These are phyloP conservation scores for Aquilaria agallochum DNA, from an alignment of 441 rosid genomes.

Conservation along the genomic window DNA sequence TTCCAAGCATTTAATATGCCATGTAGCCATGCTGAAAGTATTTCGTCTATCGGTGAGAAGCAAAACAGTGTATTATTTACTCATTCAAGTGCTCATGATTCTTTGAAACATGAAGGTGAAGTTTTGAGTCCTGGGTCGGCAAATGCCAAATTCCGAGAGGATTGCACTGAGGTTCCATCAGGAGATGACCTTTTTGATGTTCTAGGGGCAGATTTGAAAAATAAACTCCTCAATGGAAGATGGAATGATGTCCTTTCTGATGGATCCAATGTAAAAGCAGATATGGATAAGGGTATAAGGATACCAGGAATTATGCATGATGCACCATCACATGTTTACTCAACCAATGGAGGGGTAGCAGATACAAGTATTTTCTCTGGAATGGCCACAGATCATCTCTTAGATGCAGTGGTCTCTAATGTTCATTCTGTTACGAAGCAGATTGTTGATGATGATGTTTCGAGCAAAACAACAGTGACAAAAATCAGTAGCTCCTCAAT, in stretches of 20 bases:
- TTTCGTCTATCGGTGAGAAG: slow-evolving; percentile 19
- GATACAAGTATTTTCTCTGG: slow-evolving; percentile 28
- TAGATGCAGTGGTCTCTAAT: slow-evolving; percentile 89
- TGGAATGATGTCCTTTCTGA: slow-evolving; percentile 27
- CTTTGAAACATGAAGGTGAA: slow-evolving; percentile 26
- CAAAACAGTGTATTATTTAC: slow-evolving; percentile 7
- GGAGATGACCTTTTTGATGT: slow-evolving; percentile 82
- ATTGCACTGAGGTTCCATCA: slow-evolving; percentile 31
- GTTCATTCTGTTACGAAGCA: slow-evolving; percentile 56
- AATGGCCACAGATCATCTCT: slow-evolving; percentile 55
- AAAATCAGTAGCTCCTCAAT: slow-evolving; percentile 54
- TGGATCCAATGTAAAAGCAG: slow-evolving; percentile 20
- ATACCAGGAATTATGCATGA: slow-evolving; percentile 34
- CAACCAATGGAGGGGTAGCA: slow-evolving; percentile 31
- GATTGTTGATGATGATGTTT: slow-evolving; percentile 61
- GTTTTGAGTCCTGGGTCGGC: slow-evolving; percentile 21
- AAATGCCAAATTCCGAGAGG: slow-evolving; percentile 25
- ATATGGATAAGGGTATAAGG: slow-evolving; percentile 30
- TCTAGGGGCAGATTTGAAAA: slow-evolving; percentile 72
- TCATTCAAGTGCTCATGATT: slow-evolving; percentile 11
- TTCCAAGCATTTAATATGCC: slow-evolving; percentile 24
- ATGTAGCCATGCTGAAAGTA: slow-evolving; percentile 15
- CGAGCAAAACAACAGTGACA: slow-evolving; percentile 66
- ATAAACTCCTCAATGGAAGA: slow-evolving; percentile 36
- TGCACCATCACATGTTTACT: slow-evolving; percentile 29